phyloP scores from a whole-genome alignment of 2,329 filamentous ascomycete species.

The Exutisphaerella laricina region DNA sequence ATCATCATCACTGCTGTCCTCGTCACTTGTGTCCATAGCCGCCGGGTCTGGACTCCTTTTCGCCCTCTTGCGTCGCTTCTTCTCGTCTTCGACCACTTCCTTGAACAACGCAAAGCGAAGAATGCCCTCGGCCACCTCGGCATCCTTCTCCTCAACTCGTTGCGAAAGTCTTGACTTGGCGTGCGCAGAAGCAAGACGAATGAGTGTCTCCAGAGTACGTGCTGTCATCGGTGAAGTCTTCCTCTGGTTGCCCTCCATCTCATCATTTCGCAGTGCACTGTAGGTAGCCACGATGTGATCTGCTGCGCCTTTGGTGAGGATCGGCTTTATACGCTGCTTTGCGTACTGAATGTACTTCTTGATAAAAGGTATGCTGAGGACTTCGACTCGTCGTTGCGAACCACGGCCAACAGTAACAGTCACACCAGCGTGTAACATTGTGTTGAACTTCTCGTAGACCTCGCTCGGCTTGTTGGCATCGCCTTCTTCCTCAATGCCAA shows the following conservation, averaged over 20 bases:
- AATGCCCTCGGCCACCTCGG: constrained; percentile 79
- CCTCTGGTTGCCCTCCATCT: constrained; percentile 88
- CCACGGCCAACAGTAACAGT: constrained; percentile 69
- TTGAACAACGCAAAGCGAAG: constrained; percentile 95
- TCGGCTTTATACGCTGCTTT: constrained; percentile 82
- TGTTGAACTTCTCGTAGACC: constrained; percentile 93
- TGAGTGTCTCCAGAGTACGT: constrained; percentile 94
- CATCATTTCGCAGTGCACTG: constrained; percentile 88
- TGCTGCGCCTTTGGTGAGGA: constrained; percentile 83
- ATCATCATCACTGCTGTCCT: constrained; percentile 52
- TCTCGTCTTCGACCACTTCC: constrained; percentile 74
- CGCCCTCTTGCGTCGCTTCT: constrained; percentile 76
- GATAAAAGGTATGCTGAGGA: constrained; percentile 94
- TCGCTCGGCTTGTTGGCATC: constrained; percentile 69
- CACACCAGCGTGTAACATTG: constrained; percentile 91
- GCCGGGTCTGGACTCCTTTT: constrained; percentile 55
- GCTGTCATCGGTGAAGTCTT: constrained; percentile 94
- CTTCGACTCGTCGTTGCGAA: constrained; percentile 70
- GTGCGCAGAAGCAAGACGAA: constrained; percentile 92
- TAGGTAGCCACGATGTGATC: constrained; percentile 90
- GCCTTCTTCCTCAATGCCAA: constrained; percentile 73
- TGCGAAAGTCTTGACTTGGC: constrained; percentile 87
- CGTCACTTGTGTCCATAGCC: constrained; percentile 51
- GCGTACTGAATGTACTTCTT: constrained; percentile 99
- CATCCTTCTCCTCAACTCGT: constrained; percentile 83